Evolutionary conservation across 2,329 filamentous ascomycete genomes (phyloP), one percentile per base, ranked within the genome.

Genomic region (Ophiostoma tasmaniense): DNA sequence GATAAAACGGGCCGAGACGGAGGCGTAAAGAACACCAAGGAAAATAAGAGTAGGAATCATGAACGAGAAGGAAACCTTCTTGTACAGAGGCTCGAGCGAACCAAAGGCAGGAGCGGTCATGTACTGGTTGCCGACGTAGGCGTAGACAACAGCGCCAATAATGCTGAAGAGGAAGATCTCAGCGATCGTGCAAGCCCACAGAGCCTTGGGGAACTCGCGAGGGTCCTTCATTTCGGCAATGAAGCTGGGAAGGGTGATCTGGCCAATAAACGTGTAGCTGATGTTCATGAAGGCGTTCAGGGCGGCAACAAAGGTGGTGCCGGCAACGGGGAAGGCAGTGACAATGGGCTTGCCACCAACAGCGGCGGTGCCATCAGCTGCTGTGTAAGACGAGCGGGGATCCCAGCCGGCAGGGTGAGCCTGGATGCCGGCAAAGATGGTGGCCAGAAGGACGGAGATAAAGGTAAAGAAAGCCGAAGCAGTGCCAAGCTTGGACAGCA

Each of bases 1-100:
- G 75, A 97, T 82, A 80, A 97, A 97, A 37, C 93, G 90, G 0
- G 91, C 90, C 3, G 92, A 93, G 1, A 97, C 92, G 0, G 91
- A 95, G 17, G 93, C 93, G 76, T 97, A 97, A 22, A 97, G 79
- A 0, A 96, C 92, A 8, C 93, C 93, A 4, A 97, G 80, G 81
- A 97, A 97, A 76, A 97, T 92, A 73, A 97, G 84, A 0, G 93
- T 97, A 0, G 93, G 93, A 39, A 97, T 90, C 93, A 97, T 97
- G 81, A 97, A 96, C 14, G 90, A 93, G 79, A 96, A 97, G 0
- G 91, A 86, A 1, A 95, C 84, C 81, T 97, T 97, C 81, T 95
- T 93, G 80, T 89, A 95, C 1, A 89, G 82, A 64, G 91, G 86
- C 59, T 90, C 84, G 28, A 97, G 82, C 0, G 91, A 93, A 13